phyloP scores from a whole-genome alignment of 2,329 filamentous ascomycete genomes.

The Pleoardoris graminearum region DNA sequence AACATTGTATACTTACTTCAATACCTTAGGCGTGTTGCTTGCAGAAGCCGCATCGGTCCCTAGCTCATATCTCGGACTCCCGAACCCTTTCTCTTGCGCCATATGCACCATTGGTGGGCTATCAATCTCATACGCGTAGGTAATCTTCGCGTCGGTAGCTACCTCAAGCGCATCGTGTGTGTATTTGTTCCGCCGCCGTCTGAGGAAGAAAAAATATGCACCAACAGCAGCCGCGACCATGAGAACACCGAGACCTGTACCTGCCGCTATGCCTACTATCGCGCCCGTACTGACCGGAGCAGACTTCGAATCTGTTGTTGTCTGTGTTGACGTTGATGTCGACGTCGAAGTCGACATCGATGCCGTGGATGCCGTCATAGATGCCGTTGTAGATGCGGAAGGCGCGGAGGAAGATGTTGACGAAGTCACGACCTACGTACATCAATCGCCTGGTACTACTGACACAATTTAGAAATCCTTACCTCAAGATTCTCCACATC shows the following conservation, averaged over 20 bases:
- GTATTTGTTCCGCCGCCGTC: constrained; percentile 5
- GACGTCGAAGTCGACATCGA: background rate
- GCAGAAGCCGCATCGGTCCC: background rate
- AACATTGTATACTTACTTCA: too few relatives aligned
- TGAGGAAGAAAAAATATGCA: background rate
- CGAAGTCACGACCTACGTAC: background rate
- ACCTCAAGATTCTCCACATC: constrained; percentile 4
- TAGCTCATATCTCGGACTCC: constrained; percentile 1
- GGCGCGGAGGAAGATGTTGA: background rate
- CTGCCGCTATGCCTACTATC: constrained; percentile 17
- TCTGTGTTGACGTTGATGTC: constrained; percentile 2
- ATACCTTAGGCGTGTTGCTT: background rate
- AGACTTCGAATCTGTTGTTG: background rate
- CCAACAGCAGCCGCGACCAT: background rate
- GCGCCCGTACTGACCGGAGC: constrained; percentile 13
- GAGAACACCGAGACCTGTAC: constrained; percentile 3
- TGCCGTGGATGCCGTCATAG: background rate
- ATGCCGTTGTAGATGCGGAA: background rate
- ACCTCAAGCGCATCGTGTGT: background rate
- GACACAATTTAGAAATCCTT: background rate
- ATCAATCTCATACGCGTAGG: constrained; percentile 2
- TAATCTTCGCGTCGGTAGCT: background rate
- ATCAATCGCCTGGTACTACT: background rate
- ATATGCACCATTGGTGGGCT: background rate
- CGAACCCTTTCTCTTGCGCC: background rate